Base-by-base conservation (phyloP, 306 rosid species). In the Lupinus albus region DNA sequence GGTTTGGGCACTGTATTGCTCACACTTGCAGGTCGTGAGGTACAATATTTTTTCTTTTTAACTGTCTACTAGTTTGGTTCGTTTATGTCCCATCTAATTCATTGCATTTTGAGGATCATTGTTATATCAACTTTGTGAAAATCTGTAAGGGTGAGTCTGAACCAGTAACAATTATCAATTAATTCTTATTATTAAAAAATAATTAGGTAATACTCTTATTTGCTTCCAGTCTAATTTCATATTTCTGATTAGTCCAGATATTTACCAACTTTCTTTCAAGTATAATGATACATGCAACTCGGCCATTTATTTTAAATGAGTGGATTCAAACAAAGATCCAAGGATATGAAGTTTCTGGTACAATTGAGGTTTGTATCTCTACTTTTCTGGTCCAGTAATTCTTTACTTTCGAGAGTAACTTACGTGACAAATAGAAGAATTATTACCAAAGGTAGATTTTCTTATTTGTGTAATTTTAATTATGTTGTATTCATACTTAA, bases 1-100 rank as follows among this genome's bases (percentile, higher is more conserved):
- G 96, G 99, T 90, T 91, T 94, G 58, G 97, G 99, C 18, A 94
- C 97, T 21, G 97, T 94, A 18, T 77, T 94, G 79, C 90, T 94
- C 48, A 94, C 99, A 42, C 97, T 94, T 64, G 89, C 99, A 4
- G 99, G 97, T 63, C 96, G 99, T 15, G 99, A 94, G 99, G 99
- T 94, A 82, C 59, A 36, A 10, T 48, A 16, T 17, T 36, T 10
- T 81, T 73, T 82, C 78, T 61, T 76, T 61, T 45, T 47, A 41
- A 11, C 68, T 79, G 61, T 63, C 63, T 69, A 30, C 59, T 35
- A 7, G 30, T 53, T 20, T 13, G 10, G 18, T 56, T 32, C 11
- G 45, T 58, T 66, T 11, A 7, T 56, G 28, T n/a, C 74, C 50
- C 74, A 45, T 6, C 73, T 11, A 44, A 46, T 68, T 68, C 48